These are phyloP conservation scores for Hansfordia pulvinata DNA, from an alignment of 2,329 filamentous ascomycete genomes.

Conservation along the genomic window DNA sequence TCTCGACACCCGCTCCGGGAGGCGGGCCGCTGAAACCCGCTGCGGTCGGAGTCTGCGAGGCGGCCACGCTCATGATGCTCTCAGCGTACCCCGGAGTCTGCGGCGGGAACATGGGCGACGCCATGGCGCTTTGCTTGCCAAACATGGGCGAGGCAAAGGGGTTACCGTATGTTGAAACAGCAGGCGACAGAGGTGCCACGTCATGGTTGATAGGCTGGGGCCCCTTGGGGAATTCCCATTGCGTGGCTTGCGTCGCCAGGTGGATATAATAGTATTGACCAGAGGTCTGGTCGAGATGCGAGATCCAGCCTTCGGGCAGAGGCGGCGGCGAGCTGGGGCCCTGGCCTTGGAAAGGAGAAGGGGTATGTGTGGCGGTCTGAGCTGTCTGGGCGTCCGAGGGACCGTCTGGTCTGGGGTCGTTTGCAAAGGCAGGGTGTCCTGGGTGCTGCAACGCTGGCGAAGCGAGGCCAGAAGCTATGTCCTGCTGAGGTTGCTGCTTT, in stretches of 20 bases:
- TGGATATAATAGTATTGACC: slow-evolving; percentile 99
- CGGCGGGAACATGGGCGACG: slow-evolving; percentile 72
- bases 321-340: slow-evolving; percentile 77
- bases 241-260: slow-evolving; percentile 83
- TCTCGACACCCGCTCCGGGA: slow-evolving; percentile 74
- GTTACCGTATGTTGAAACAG: slow-evolving; percentile 63
- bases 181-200: slow-evolving; percentile 69
- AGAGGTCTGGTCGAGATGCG: slow-evolving; percentile 86
- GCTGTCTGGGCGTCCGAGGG: slow-evolving; percentile 31
- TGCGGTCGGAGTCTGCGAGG: slow-evolving; percentile 58
- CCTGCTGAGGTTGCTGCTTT: slow-evolving; percentile 12
- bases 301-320: slow-evolving; percentile 95
- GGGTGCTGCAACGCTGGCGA: slow-evolving; percentile 41
- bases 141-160: slow-evolving; percentile 57
- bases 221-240: slow-evolving; percentile 98
- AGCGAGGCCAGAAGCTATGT: slow-evolving; percentile 20
- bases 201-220: slow-evolving; percentile 82
- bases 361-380: slow-evolving; percentile 24
- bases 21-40: slow-evolving; percentile 84
- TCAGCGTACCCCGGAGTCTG: slow-evolving; percentile 75
- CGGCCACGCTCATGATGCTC: slow-evolving; percentile 71
- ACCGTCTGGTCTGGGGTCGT: slow-evolving; percentile 49
- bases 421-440: slow-evolving; percentile 82
- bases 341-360: slow-evolving; percentile 27
- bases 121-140: slow-evolving; percentile 52